Percentiles rank a stretch among this genome's conserved stretches.
Conservation (phyloP, 495 filamentous ascomycete species). For the Neurospora hispaniola region DNA sequence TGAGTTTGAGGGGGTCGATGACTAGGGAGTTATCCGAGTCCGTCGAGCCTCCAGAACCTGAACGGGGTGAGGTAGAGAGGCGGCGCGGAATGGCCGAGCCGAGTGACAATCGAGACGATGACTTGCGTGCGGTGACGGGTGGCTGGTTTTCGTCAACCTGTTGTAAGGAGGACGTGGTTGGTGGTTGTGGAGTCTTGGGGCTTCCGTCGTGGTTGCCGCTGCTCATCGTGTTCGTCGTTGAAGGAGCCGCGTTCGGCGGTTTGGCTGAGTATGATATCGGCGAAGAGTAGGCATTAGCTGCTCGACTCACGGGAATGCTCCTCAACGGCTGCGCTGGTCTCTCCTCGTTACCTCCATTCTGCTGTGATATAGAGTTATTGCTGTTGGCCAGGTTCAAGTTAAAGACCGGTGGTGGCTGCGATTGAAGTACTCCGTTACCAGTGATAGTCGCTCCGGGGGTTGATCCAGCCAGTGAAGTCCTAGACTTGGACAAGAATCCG, state of each 20-base stretch:
- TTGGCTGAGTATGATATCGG: conserved; percentile 6
- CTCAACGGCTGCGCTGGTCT: conserved; percentile 48
- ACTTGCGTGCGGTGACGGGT: conserved; percentile 6
- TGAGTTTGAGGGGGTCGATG: conserved; percentile 35
- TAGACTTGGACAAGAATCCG: conserved; percentile 71
- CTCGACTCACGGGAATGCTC: conserved; percentile 28
- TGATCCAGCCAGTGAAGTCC: conserved; percentile 7
- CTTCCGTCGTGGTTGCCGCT: conserved; percentile 7
- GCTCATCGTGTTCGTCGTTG: background rate
- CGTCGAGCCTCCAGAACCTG: conserved; percentile 9
- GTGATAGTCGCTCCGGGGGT: background rate
- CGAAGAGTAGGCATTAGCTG: conserved; percentile 31
- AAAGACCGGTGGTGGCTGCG: conserved; percentile 40
- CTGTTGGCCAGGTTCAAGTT: conserved; percentile 48
- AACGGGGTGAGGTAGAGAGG: conserved; percentile 14
- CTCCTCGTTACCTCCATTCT: conserved; percentile 23
- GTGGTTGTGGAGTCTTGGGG: conserved; percentile 9
- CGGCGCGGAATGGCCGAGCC: conserved; percentile 1
- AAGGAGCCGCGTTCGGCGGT: background rate
- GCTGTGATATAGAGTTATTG: background rate
- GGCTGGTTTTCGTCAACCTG: conserved; percentile 30
- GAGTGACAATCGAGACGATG: conserved; percentile 23
- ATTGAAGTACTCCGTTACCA: conserved; percentile 5
- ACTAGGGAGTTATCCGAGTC: conserved; percentile 32
- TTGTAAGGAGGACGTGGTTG: conserved; percentile 9